These are phyloP conservation scores for Begonia masoniana DNA, from an alignment of 306 rosid species.

Conservation along the genomic window DNA sequence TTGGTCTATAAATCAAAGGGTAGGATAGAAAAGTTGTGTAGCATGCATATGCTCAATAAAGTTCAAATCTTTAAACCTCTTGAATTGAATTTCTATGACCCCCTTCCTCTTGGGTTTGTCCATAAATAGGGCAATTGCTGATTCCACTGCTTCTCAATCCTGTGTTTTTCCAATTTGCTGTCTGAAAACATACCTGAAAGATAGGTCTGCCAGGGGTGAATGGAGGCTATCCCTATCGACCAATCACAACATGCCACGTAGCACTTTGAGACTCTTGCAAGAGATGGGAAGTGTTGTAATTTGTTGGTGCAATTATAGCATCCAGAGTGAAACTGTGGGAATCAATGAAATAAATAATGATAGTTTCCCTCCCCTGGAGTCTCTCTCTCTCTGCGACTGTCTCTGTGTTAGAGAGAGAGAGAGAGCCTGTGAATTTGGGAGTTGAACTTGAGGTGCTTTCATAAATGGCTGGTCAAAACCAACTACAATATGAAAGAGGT, in stretches of 20 bases:
- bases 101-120: background rate
- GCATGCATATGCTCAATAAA: too few relatives aligned
- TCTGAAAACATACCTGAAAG: background rate
- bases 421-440: background rate
- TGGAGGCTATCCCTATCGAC: background rate
- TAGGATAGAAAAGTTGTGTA: too few relatives aligned
- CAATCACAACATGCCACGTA: background rate
- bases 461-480: slow-evolving; percentile 1
- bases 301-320: slow-evolving; percentile 1
- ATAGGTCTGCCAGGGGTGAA: background rate
- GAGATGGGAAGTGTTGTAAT: background rate
- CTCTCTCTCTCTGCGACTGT: background rate
- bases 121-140: background rate
- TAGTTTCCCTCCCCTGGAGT: background rate
- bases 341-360: background rate
- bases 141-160: background rate
- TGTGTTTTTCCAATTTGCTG: background rate
- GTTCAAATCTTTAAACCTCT: too few relatives aligned
- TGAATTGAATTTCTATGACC: too few relatives aligned
- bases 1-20: too few relatives aligned
- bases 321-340: background rate
- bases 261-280: background rate
- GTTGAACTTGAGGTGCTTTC: background rate
- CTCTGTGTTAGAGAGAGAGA: background rate
- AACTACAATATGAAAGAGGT: background rate